phyloP scores from a whole-genome alignment of 805 yeast genomes.

The Blastobotrys mokoenaii region DNA sequence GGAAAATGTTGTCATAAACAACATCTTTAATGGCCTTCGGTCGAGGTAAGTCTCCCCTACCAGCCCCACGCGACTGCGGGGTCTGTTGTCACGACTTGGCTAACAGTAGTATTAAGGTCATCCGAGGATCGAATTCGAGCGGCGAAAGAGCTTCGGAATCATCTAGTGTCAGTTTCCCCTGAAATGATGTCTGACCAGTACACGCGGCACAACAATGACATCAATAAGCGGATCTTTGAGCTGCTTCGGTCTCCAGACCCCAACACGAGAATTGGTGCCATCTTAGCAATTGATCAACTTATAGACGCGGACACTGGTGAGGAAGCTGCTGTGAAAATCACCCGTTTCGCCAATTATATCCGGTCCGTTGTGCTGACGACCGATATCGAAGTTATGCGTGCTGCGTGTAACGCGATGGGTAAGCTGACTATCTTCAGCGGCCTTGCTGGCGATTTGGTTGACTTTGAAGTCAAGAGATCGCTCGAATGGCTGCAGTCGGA shows the following conservation, averaged over 20 bases:
- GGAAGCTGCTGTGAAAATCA: slow-evolving; percentile 79
- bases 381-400: slow-evolving; percentile 76
- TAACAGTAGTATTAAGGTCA: slow-evolving; percentile 7
- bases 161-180: slow-evolving; percentile 64
- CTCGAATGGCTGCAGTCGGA: slow-evolving; percentile 89
- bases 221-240: slow-evolving; percentile 81
- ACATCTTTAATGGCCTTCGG: slow-evolving; percentile 2
- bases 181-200: slow-evolving; percentile 79
- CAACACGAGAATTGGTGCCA: slow-evolving; percentile 76
- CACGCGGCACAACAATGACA: slow-evolving; percentile 70
- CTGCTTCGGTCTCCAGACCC: slow-evolving; percentile 68
- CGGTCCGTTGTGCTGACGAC: slow-evolving; percentile 71
- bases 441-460: slow-evolving; percentile 85
- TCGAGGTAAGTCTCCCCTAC: slow-evolving; percentile 3
- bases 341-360: slow-evolving; percentile 84
- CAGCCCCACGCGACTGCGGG: background rate
- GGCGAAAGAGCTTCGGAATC: slow-evolving; percentile 61
- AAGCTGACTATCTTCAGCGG: slow-evolving; percentile 86
- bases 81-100: background rate
- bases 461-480: slow-evolving; percentile 80
- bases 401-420: slow-evolving; percentile 83
- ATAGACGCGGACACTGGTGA: slow-evolving; percentile 77
- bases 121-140: slow-evolving; percentile 34
- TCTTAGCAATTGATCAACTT: slow-evolving; percentile 80
- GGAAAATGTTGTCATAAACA: slow-evolving; percentile 2